Evolutionary conservation across 2,329 filamentous ascomycete species (phyloP).

Genomic region (Chaetomiaceae sp.): DNA sequence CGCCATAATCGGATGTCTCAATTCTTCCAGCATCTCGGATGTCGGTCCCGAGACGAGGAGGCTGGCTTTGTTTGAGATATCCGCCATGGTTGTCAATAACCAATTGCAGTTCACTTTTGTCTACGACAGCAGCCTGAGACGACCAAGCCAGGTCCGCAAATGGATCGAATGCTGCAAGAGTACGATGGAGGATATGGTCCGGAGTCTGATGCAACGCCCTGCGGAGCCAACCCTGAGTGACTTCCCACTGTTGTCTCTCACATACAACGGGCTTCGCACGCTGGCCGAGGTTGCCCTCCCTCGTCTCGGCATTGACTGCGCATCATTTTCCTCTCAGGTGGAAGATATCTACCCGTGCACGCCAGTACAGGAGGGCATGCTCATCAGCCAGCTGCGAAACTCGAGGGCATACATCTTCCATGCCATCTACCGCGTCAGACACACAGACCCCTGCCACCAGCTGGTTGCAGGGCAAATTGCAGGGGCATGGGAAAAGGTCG

Average conservation of each 20-base stretch:
- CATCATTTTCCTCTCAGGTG: constrained; percentile 5
- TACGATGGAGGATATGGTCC: constrained; percentile 18
- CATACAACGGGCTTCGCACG: constrained; percentile 20
- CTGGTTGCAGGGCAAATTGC: constrained; percentile 10
- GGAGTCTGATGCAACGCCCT: constrained; percentile 8
- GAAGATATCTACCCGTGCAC: constrained; percentile 27
- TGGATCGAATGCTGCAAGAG: constrained; percentile 21
- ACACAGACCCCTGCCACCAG: background rate
- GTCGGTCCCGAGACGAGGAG: constrained; percentile 22
- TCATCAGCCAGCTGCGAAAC: constrained; percentile 25
- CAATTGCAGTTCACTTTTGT: constrained; percentile 24
- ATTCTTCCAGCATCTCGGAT: constrained; percentile 10
- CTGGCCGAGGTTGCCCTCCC: constrained; percentile 18
- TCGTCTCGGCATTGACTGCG: constrained; percentile 15
- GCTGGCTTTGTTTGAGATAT: constrained; percentile 25
- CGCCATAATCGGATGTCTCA: background rate
- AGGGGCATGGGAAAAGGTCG: constrained; percentile 20
- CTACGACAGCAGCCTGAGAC: constrained; percentile 16
- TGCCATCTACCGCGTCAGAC: constrained; percentile 18
- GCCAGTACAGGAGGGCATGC: constrained; percentile 25
- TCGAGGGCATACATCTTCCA: constrained; percentile 23
- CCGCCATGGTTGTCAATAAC: constrained; percentile 20
- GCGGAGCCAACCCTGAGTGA: constrained; percentile 26
- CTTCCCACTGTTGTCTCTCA: constrained; percentile 23
- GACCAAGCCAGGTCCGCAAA: constrained; percentile 8